Evolutionary conservation across 2,329 filamentous ascomycete species (phyloP), one percentile per base, ranked within the genome.

Genomic region (Scedosporium apiospermum): DNA sequence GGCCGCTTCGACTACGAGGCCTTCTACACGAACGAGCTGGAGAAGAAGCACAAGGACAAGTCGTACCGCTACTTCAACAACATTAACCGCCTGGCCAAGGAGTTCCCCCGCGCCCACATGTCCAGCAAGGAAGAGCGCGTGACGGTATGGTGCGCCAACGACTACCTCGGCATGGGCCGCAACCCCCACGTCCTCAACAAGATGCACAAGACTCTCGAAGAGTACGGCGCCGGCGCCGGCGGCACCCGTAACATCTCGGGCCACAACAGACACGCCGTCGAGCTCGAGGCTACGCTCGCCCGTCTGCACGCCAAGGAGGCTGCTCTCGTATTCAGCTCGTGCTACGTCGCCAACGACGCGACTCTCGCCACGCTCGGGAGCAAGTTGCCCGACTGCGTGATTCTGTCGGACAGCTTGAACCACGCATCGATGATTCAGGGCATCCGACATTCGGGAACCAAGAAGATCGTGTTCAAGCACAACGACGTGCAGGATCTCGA

Each of bases 31-130:
- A 80, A 80, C 65, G 93, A 99, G 75, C 78, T 99, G 68, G 91
- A 97, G 70, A 98, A 97, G 85, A 99, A 99, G 81, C 95, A 96
- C 83, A 93, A 96, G 82, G 95, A 99, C 83, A 98, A 97, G 80
- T 97, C 93, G 61, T 99, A 99, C 80, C 91, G 95, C 72, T 98
- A 98, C 81, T 99, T 99, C 82, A 99, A 99, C 83, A 99, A 99
- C 81, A 99, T 99, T 86, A 99, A 99, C 73, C 92, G 95, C 42
- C 83, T 99, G 65, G 95, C 95, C 67, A 91, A 95, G 78, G 91
- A 98, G 67, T 99, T 99, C 66, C 95, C 95, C 34, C 90, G 90
- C 67, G 95, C 95, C 57, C 95, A 99, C 76, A 96, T 96, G 82
- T 84, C 90, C 16, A 86, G 82, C 64, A 84, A 86, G 71, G 88